Conservation (phyloP, 2,329 filamentous ascomycete genomes). For the Akanthomyces dipterigenus region DNA sequence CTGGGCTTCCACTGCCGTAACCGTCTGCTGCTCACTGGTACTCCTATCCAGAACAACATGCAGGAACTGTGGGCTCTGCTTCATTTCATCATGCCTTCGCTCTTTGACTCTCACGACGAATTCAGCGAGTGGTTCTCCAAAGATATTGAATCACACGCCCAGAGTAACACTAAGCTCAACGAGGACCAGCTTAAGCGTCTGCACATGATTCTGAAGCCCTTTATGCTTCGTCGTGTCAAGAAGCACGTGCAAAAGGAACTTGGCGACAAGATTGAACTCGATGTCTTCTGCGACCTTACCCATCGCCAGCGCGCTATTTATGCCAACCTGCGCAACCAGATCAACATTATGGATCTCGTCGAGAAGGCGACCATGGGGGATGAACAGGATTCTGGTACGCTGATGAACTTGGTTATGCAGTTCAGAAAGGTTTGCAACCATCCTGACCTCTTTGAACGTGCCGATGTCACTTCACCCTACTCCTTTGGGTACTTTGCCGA, state of each 20-base stretch:
- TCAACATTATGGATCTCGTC: conserved; percentile 97
- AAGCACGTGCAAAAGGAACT: conserved; percentile 99
- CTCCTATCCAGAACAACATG: conserved; percentile 99
- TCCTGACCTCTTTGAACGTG: conserved; percentile 91
- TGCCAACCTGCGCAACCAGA: conserved; percentile 85
- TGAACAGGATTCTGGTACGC: conserved; percentile 86
- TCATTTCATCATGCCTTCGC: conserved; percentile 99
- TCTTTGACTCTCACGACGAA: conserved; percentile 91
- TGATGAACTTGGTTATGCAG: conserved; percentile 99
- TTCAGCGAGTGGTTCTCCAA: conserved; percentile 94
- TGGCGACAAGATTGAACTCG: conserved; percentile 95
- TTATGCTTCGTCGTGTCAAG: conserved; percentile 99
- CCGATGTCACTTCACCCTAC: conserved; percentile 82
- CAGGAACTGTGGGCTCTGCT: conserved; percentile 95
- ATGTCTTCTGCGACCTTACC: conserved; percentile 93
- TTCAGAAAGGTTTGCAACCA: conserved; percentile 99
- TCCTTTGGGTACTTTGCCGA: conserved; percentile 85
- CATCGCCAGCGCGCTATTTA: conserved; percentile 95
- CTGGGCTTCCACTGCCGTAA: conserved; percentile 94
- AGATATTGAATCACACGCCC: conserved; percentile 95
- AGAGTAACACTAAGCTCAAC: conserved; percentile 99
- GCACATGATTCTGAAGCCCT: conserved; percentile 98
- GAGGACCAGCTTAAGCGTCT: conserved; percentile 94
- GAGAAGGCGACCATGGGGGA: conserved; percentile 94
- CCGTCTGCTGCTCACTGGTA: conserved; percentile 86